phyloP scores from a whole-genome alignment of 177 flowering plant species.

The Vitis hybrid region DNA sequence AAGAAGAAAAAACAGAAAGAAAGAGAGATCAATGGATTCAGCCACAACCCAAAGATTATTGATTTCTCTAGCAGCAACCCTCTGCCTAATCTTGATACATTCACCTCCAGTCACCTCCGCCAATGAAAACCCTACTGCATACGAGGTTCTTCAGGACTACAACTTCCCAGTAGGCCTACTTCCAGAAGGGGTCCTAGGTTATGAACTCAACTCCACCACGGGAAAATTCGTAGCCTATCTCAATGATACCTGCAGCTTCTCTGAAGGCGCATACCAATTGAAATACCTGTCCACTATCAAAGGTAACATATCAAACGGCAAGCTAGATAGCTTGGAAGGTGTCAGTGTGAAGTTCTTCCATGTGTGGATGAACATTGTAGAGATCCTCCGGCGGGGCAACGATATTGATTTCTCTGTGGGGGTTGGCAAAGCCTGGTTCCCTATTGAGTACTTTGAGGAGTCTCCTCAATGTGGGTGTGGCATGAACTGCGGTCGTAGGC shows the following conservation, averaged over 20 bases:
- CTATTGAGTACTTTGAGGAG: constrained; percentile 34
- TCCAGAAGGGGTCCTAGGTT: constrained; percentile 31
- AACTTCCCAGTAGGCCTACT: constrained; percentile 35
- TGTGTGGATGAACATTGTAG: constrained; percentile 40
- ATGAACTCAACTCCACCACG: constrained; percentile 23
- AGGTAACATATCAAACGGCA: constrained; percentile 26
- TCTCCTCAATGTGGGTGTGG: constrained; percentile 51
- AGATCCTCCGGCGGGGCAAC: constrained; percentile 30
- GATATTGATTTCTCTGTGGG: constrained; percentile 40
- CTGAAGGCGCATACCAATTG: constrained; percentile 37
- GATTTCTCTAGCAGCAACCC: too few species aligned
- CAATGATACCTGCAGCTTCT: constrained; percentile 28
- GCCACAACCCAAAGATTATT: too few species aligned
- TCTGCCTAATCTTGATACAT: too few species aligned
- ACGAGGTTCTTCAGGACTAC: constrained; percentile 21
- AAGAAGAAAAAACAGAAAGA: too few species aligned
- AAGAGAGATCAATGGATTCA: too few species aligned
- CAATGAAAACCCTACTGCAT: constrained; percentile 15
- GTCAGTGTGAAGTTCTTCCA: constrained; percentile 39
- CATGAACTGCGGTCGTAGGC: constrained; percentile 22
- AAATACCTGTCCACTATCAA: constrained; percentile 32
- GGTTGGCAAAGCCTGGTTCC: constrained; percentile 36
- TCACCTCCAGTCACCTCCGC: background rate
- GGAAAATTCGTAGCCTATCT: constrained; percentile 34
- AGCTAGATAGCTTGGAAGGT: constrained; percentile 28